Base-by-base conservation (phyloP, 495 filamentous ascomycete species). In the Recurvomyces mirabilis region DNA sequence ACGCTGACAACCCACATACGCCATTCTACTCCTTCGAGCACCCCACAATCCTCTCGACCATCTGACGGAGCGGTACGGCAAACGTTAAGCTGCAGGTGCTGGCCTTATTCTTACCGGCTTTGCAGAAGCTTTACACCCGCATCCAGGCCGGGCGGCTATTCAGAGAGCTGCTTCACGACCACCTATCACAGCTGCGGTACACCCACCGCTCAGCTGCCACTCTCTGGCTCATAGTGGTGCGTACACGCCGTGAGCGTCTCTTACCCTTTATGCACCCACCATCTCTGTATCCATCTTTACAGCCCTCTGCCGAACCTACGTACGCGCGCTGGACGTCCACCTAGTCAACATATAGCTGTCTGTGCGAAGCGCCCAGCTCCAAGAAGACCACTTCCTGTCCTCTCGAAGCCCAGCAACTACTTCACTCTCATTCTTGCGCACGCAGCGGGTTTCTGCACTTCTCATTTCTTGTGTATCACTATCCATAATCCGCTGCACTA, bases 91-190 rank as follows among this genome's bases (percentile, higher is more conserved):
- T n/a, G n/a, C n/a, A n/a, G n/a, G n/a, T n/a, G n/a, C n/a, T n/a
- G n/a, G n/a, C n/a, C n/a, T n/a, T n/a, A n/a, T n/a, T n/a, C n/a
- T n/a, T n/a, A n/a, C n/a, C n/a, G n/a, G n/a, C n/a, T n/a, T n/a
- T n/a, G n/a, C n/a, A n/a, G 9, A 21, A 25, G 11, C 34, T 20
- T 15, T 34, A 31, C 19, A 25, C 43, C 14, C 43, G 23, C 43
- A 46, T 46, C 18, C 44, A 39, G 28, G 41, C 57, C 58, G 53
- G 60, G 60, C 60, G 60, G 54, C 56, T 63, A 63, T 63, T 63
- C 53, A 48, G 47, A 54, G 52, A 51, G 6, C 41, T 44, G 17
- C 28, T 38, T n/a, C n/a, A 45, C 40, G 28, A 25, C 45, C 40
- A 50, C 60, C 58, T 61, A 63, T 61, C 60, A 61, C 46, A 32